Evolutionary conservation across 2,329 filamentous ascomycete genomes (phyloP).

Genomic region (Nemania diffusa): DNA sequence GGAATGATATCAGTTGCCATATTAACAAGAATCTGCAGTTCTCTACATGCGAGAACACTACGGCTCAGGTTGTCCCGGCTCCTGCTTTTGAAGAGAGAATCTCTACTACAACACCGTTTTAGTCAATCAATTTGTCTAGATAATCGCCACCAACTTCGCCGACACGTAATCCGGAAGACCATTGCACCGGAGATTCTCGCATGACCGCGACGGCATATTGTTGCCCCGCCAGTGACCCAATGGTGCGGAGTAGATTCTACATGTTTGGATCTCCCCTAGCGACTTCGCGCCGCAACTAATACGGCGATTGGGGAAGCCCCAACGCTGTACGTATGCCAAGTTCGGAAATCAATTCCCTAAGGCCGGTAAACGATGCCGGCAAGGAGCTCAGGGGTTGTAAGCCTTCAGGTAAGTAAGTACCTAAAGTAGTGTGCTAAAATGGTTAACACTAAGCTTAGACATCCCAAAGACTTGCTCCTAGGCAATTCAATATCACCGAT

Average conservation of each 20-base stretch:
- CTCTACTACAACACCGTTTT: neutral
- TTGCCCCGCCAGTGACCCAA: neutral
- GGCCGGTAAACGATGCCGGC: neutral
- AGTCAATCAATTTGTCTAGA: neutral
- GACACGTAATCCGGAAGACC: constrained; percentile 1
- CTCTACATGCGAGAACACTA: neutral
- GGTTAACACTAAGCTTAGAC: neutral
- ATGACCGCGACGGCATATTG: neutral
- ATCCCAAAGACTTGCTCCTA: neutral
- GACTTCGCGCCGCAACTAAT: neutral
- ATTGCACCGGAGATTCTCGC: constrained; percentile 3
- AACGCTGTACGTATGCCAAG: neutral
- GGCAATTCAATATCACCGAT: neutral
- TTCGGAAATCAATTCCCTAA: constrained; percentile 7
- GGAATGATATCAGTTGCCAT: constrained; percentile 9
- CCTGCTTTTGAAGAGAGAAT: too few species aligned
- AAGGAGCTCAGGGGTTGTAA: neutral
- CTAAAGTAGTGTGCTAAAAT: neutral
- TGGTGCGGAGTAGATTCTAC: neutral
- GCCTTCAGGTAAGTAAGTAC: too few species aligned
- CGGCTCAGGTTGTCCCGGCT: neutral
- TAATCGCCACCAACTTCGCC: constrained; percentile 1
- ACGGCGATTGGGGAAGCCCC: neutral
- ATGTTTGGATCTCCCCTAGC: neutral
- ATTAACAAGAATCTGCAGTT: neutral